Percentiles rank a stretch among this genome's conserved stretches.
Evolutionary conservation across 1,139 yeast genomes (phyloP).

Genomic region (Blastobotrys aristatus): DNA sequence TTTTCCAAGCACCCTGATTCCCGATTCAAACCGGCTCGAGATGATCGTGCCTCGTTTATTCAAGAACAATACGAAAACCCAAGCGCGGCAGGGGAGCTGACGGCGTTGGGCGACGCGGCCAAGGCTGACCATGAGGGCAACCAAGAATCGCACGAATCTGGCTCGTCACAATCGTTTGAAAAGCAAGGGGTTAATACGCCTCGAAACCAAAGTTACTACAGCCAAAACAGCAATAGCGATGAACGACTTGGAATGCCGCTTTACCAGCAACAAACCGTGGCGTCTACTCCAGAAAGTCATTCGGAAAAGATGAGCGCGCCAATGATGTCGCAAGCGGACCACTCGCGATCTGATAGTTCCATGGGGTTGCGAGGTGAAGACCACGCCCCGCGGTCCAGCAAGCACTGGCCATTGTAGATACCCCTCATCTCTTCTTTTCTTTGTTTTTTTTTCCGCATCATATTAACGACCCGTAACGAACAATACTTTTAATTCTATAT

Average conservation of each 20-base stretch:
- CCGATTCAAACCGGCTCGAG: conserved; percentile 91
- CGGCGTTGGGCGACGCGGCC: conserved; percentile 87
- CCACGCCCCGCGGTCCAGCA: not conserved
- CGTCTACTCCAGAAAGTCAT: not conserved
- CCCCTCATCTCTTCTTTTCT: not conserved
- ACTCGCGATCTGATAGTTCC: conserved; percentile 3
- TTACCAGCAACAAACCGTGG: not conserved
- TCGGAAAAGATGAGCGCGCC: conserved; percentile 1
- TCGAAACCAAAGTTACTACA: not conserved
- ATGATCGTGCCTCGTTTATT: conserved; percentile 89
- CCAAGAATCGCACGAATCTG: not conserved
- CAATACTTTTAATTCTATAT: not conserved
- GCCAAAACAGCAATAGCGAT: not conserved
- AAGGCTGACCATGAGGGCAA: conserved; percentile 44
- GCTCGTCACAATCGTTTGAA: not conserved
- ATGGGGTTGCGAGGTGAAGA: conserved; percentile 4
- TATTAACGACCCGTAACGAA: not conserved
- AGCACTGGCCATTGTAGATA: conserved; percentile 8
- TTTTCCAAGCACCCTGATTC: conserved; percentile 88
- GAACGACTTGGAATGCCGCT: not conserved
- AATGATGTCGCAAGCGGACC: not conserved
- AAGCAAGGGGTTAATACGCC: not conserved
- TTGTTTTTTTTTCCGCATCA: not conserved
- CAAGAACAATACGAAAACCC: conserved; percentile 45
- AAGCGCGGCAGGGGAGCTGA: conserved; percentile 60